Percentiles rank a stretch among this genome's conserved stretches.
phyloP scores from a whole-genome alignment of 176 grass and related monocot genomes.

The Zoysia pacifica region DNA sequence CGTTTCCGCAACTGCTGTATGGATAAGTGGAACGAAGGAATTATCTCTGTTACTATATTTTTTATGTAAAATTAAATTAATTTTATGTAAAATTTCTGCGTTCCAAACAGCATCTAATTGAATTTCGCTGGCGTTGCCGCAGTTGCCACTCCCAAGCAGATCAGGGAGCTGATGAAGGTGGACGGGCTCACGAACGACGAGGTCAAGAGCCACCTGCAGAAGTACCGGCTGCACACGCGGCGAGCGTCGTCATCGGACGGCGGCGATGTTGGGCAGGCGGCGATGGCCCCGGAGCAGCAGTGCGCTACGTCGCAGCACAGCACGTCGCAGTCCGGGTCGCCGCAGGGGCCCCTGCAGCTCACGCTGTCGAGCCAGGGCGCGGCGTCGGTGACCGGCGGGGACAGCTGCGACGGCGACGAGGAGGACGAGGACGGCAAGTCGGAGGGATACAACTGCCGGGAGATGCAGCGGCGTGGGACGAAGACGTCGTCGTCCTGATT shows the following conservation, averaged over 20 bases:
- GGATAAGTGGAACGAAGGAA: too few species aligned
- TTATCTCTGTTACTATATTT: too few species aligned
- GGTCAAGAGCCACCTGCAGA: slow-evolving; percentile 97
- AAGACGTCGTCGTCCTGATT: slow-evolving; percentile 1
- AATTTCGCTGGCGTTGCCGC: slow-evolving; percentile 26
- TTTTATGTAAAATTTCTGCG: too few species aligned
- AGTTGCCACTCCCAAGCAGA: slow-evolving; percentile 93
- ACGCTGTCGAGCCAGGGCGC: slow-evolving; percentile 39
- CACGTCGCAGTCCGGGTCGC: slow-evolving; percentile 76
- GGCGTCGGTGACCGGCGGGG: slow-evolving; percentile 49
- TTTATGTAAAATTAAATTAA: too few species aligned
- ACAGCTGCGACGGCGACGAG: slow-evolving; percentile 49
- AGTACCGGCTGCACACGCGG: slow-evolving; percentile 81
- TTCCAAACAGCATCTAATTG: background rate
- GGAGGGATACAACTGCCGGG: slow-evolving; percentile 59
- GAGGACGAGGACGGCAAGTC: slow-evolving; percentile 64
- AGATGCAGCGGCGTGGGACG: slow-evolving; percentile 30
- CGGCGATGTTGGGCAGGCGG: background rate
- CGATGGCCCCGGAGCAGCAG: slow-evolving; percentile 45
- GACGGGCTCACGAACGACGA: slow-evolving; percentile 92
- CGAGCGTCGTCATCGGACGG: slow-evolving; percentile 42
- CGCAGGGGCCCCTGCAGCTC: slow-evolving; percentile 67
- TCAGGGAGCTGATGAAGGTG: slow-evolving; percentile 91
- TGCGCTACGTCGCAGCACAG: slow-evolving; percentile 68
- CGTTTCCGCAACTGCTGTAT: too few species aligned